A percentile compares a stretch with the other conserved stretches of the same genome.
Conservation (phyloP, 768 basidiomycete species). For the Suillus hirtellus region DNA sequence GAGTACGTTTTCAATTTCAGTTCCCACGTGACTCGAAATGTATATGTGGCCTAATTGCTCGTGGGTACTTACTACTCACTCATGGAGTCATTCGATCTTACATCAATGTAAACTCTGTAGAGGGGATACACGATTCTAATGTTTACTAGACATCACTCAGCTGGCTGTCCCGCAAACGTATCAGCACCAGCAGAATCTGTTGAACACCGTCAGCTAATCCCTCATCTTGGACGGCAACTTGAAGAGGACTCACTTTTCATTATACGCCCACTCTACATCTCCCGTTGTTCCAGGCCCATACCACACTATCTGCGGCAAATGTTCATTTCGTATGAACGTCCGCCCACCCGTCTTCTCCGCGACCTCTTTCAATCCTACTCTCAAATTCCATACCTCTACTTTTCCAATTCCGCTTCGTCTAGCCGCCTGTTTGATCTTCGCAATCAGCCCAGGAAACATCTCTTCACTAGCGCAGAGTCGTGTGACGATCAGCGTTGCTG, state of each 20-base stretch:
- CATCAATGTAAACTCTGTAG: too few species aligned
- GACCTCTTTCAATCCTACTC: constrained; percentile 30
- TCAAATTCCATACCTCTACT: constrained; percentile 52
- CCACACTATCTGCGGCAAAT: constrained; percentile 50
- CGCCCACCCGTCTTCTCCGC: constrained; percentile 34
- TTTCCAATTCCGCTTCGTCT: constrained; percentile 33
- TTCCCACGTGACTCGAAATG: too few species aligned
- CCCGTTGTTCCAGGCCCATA: constrained; percentile 41
- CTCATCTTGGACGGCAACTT: background rate
- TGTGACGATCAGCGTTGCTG: constrained; percentile 44
- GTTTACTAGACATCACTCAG: too few species aligned
- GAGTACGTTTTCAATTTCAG: too few species aligned
- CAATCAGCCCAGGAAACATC: constrained; percentile 38
- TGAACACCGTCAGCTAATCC: background rate
- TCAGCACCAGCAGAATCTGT: constrained; percentile 8
- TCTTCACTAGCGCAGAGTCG: constrained; percentile 35
- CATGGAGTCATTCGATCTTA: too few species aligned
- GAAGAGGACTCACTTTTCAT: constrained; percentile 45
- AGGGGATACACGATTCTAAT: too few species aligned
- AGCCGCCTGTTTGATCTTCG: constrained; percentile 37
- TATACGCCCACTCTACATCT: constrained; percentile 45
- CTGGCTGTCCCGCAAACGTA: background rate
- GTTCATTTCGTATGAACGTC: constrained; percentile 36
- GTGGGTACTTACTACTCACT: too few species aligned
- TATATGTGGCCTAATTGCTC: too few species aligned